Base-by-base conservation (phyloP, 2,329 filamentous ascomycete species). In the Aspergillus fumigatiaffinis region DNA sequence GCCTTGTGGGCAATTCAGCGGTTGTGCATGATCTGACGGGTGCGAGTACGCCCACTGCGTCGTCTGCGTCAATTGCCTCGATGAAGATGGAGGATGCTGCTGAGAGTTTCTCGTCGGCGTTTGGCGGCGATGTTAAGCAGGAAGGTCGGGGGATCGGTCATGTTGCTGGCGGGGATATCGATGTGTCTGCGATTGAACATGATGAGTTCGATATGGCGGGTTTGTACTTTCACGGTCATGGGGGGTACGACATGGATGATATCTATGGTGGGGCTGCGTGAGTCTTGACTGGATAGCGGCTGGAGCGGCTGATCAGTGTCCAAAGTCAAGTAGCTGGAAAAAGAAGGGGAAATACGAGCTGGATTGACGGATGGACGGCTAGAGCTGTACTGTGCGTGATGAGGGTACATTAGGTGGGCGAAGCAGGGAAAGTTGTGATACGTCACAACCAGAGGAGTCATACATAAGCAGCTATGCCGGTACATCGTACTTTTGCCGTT, bases 221-320 rank as follows among this genome's bases (percentile, higher is more conserved):
- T 3, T 23, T 52, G 12, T 57, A 57, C 38, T 54, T 62, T 29
- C 41, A 51, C 1, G 32, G 14, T 2, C 48, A 55, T 7, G 51
- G 47, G n/a, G 54, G 46, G 3, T 62, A 60, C 21, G 54, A 51
- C 17, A 55, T 62, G 50, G 52, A 59, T 44, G 59, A 63, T 42
- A 46, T 59, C 17, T 61, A 57, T 35, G 54, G 53, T 9, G 60
- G 32, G 10, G 52, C 50, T 8, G 60, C 55, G n/a, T 62, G 50
- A 50, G 20, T 17, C 17, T 2, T 17, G 32, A 38, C 32, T 38
- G 5, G 14, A 7, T 38, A 17, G 32, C 6, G 32, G 32, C 12
- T 17, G 14, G 32, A n/a, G 32, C 32, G 32, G 14, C 3, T 17
- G 14, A 38, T 38, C 32, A 3, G 32, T 17, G 32, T 17, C 32